phyloP scores from a whole-genome alignment of 2,329 filamentous ascomycete genomes.

The Reticulascus tulasneorum region DNA sequence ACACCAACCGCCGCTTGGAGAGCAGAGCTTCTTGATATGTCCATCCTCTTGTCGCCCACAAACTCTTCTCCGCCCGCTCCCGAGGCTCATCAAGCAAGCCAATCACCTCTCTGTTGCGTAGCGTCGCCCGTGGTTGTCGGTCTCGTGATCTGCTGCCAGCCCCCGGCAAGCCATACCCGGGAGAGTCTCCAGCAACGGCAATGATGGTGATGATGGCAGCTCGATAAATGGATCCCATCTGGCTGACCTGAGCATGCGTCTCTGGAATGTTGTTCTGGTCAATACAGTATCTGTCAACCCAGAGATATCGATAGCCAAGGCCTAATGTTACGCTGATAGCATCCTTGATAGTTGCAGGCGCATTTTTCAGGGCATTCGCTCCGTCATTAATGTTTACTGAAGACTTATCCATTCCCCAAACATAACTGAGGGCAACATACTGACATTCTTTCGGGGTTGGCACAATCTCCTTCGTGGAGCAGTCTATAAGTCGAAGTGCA shows the following conservation, averaged over 20 bases:
- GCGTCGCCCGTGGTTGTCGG: slow-evolving; percentile 27
- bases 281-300: not conserved
- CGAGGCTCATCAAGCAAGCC: too few relatives aligned
- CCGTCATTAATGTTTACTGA: too few relatives aligned
- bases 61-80: too few relatives aligned
- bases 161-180: slow-evolving; percentile 29
- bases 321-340: not conserved
- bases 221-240: not conserved
- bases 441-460: not conserved
- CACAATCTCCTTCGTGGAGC: too few relatives aligned
- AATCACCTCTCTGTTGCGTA: slow-evolving; percentile 26
- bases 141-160: slow-evolving; percentile 22
- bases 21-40: slow-evolving; percentile 12
- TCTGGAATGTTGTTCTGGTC: not conserved
- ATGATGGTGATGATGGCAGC: not conserved
- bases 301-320: not conserved
- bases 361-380: too few relatives aligned
- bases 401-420: slow-evolving; percentile 4
- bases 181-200: slow-evolving; percentile 29
- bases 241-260: not conserved
- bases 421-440: slow-evolving; percentile 6
- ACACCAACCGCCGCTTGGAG: slow-evolving; percentile 18
- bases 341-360: not conserved
- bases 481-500: too few relatives aligned
- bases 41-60: slow-evolving; percentile 9